These are phyloP conservation scores for Euphorbia corollata DNA, from an alignment of 441 rosid species.

Conservation along the genomic window DNA sequence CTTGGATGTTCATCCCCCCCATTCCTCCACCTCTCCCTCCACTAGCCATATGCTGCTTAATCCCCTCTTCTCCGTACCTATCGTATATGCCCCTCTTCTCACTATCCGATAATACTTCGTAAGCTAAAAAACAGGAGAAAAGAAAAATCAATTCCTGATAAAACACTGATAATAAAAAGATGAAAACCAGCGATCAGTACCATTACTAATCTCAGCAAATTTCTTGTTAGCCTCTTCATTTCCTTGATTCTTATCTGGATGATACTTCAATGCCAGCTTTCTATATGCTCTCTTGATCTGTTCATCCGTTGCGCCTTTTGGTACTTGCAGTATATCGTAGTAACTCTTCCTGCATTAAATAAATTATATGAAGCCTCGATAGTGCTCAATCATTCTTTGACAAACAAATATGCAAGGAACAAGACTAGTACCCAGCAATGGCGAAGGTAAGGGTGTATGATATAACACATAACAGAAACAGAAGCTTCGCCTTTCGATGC, in stretches of 20 bases:
- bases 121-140: conserved; percentile 36
- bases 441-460: conserved; percentile 32
- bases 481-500: conserved; percentile 35
- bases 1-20: conserved; percentile 69
- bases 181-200: conserved; percentile 25
- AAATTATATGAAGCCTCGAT: conserved; percentile 12
- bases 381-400: background rate
- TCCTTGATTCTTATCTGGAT: conserved; percentile 93
- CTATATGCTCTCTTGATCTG: conserved; percentile 94
- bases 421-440: conserved; percentile 51
- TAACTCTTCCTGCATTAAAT: conserved; percentile 62
- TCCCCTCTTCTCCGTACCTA: conserved; percentile 85
- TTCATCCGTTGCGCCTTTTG: conserved; percentile 87
- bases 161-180: conserved; percentile 1
- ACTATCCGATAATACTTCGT: conserved; percentile 78
- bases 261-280: conserved; percentile 89
- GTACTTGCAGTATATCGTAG: conserved; percentile 78
- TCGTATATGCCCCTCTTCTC: conserved; percentile 78
- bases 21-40: conserved; percentile 72
- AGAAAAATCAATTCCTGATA: conserved; percentile 1
- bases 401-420: background rate
- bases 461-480: conserved; percentile 43
- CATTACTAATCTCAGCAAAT: conserved; percentile 85
- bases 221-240: conserved; percentile 83
- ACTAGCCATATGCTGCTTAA: conserved; percentile 77